Conservation (phyloP, 371 early-diverging fungal species). For the Hamiltosporidium tvaerminnensis region DNA sequence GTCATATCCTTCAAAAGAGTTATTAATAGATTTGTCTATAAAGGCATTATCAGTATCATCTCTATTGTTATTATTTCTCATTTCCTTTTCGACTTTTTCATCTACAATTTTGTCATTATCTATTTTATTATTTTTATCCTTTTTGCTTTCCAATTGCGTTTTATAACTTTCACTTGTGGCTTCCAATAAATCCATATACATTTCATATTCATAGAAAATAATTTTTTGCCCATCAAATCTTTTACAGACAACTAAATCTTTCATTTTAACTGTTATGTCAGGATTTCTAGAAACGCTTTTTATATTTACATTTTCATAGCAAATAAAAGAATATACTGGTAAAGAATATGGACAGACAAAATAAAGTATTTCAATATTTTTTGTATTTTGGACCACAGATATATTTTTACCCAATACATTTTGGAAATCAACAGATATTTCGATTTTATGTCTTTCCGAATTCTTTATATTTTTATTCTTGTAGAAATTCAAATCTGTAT, state of each 20-base stretch:
- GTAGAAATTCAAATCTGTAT: too few relatives aligned
- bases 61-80: too few relatives aligned
- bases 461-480: too few relatives aligned
- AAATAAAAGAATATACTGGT: conserved; percentile 2
- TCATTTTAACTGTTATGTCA: conserved; percentile 1
- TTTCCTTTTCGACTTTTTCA: too few relatives aligned
- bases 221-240: background rate
- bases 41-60: too few relatives aligned
- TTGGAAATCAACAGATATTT: too few relatives aligned
- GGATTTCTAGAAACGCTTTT: background rate
- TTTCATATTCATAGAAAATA: background rate
- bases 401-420: background rate
- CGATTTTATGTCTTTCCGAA: too few relatives aligned
- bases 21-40: too few relatives aligned
- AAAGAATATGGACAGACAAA: conserved; percentile 6
- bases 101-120: too few relatives aligned
- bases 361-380: background rate
- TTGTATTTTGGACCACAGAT: background rate
- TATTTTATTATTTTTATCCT: too few relatives aligned
- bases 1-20: background rate
- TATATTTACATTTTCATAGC: background rate
- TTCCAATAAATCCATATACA: background rate
- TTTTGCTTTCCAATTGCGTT: background rate
- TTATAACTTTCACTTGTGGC: background rate
- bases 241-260: background rate